Evolutionary conservation across 495 filamentous ascomycete species (phyloP).

Genomic region (Aspergillus saccharolyticus): DNA sequence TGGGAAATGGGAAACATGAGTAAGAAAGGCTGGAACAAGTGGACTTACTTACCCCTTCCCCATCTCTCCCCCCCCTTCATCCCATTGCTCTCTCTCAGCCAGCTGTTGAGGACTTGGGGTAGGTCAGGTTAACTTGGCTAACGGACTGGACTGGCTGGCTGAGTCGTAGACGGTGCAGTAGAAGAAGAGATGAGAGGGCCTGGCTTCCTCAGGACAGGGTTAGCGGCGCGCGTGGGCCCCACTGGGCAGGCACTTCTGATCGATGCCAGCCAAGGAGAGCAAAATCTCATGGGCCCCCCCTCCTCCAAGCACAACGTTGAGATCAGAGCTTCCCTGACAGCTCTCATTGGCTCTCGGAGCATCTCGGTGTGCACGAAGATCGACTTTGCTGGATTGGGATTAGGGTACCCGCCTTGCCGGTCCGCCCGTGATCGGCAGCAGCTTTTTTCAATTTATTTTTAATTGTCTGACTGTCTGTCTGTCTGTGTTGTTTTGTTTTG

Average conservation of each 20-base stretch:
- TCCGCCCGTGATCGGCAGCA: constrained; percentile 20
- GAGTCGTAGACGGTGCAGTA: background rate
- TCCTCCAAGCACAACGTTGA: constrained; percentile 11
- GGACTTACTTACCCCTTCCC: too few relatives aligned
- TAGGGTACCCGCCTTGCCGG: constrained; percentile 31
- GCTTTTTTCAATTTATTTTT: background rate
- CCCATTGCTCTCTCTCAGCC: too few relatives aligned
- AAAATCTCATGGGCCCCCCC: background rate
- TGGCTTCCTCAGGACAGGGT: background rate
- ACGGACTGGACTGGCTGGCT: background rate
- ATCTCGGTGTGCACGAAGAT: constrained; percentile 30
- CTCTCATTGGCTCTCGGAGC: constrained; percentile 30
- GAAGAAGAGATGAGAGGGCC: background rate
- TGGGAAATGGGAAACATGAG: background rate
- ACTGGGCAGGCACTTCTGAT: constrained; percentile 1
- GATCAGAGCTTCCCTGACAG: constrained; percentile 1
- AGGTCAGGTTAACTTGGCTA: too few relatives aligned
- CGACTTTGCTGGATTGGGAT: constrained; percentile 6
- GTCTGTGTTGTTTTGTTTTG: too few relatives aligned
- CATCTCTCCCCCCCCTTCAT: too few relatives aligned
- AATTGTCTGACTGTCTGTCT: too few relatives aligned
- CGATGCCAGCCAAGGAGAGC: constrained; percentile 2
- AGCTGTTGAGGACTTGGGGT: too few relatives aligned
- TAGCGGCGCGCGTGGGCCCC: constrained; percentile 4
- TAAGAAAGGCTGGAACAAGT: constrained; percentile 4